Evolutionary conservation across 2,329 filamentous ascomycete genomes (phyloP).

Genomic region (Mariannaea sp.): DNA sequence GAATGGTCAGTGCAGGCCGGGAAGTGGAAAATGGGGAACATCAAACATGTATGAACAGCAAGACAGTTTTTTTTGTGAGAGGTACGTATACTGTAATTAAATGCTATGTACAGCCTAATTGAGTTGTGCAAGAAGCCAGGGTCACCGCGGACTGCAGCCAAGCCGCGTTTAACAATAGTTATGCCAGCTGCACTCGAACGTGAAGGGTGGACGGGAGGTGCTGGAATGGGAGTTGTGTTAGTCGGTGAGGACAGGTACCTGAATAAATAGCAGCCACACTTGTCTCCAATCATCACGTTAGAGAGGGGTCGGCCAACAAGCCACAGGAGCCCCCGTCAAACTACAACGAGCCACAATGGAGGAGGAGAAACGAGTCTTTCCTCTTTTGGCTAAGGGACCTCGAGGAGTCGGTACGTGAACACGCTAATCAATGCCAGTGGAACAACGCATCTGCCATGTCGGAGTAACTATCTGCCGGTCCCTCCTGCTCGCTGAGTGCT

Average conservation of each 20-base stretch:
- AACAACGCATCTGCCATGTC: slow-evolving; percentile 2
- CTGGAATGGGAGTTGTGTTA: slow-evolving; percentile 17
- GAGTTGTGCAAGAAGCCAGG: background rate
- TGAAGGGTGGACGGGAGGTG: too few relatives aligned
- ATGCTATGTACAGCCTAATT: too few relatives aligned
- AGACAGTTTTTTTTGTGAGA: too few relatives aligned
- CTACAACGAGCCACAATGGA: slow-evolving; percentile 22
- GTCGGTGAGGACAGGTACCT: slow-evolving; percentile 18
- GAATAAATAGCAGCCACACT: too few relatives aligned
- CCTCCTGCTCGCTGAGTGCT: slow-evolving; percentile 16
- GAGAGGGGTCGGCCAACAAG: too few relatives aligned
- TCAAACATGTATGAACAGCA: slow-evolving; percentile 22
- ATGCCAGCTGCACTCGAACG: too few relatives aligned
- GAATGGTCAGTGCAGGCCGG: slow-evolving; percentile 34
- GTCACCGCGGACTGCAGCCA: slow-evolving; percentile 4
- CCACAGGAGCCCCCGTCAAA: slow-evolving; percentile 21
- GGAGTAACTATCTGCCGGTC: slow-evolving; percentile 45
- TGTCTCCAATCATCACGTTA: slow-evolving; percentile 23
- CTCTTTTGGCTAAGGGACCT: slow-evolving; percentile 21
- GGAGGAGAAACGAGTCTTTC: slow-evolving; percentile 23
- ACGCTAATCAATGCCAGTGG: too few relatives aligned
- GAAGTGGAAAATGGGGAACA: slow-evolving; percentile 38
- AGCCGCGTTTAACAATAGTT: slow-evolving; percentile 13
- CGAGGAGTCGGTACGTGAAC: too few relatives aligned
- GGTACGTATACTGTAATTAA: too few relatives aligned